These are phyloP conservation scores for Mrakia blollopis DNA, from an alignment of 768 basidiomycete species.

Conservation along the genomic window DNA sequence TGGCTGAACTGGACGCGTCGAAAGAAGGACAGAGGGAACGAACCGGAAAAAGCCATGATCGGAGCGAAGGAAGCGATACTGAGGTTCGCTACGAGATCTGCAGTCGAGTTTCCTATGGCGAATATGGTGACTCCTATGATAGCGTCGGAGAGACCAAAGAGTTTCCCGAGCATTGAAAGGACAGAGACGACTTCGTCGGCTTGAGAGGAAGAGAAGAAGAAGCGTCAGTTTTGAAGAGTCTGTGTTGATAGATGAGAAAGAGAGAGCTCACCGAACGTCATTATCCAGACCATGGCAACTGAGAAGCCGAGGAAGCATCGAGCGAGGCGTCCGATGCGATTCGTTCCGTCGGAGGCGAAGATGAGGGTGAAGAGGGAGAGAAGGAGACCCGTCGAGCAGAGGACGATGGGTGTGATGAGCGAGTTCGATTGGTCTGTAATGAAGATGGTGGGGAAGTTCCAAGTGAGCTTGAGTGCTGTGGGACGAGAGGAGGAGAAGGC, in stretches of 20 bases:
- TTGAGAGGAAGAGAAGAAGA: neutral
- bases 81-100: slow-evolving; percentile 94
- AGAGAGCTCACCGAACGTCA: slow-evolving; percentile 69
- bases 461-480: slow-evolving; percentile 24
- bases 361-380: slow-evolving; percentile 36
- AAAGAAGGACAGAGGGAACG: too few species aligned
- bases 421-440: neutral
- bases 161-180: slow-evolving; percentile 63
- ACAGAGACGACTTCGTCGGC: slow-evolving; percentile 30
- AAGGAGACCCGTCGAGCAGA: neutral
- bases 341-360: slow-evolving; percentile 58
- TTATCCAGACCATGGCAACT: slow-evolving; percentile 88
- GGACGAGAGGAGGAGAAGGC: neutral
- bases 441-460: neutral
- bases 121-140: slow-evolving; percentile 63
- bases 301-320: slow-evolving; percentile 87
- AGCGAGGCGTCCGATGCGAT: slow-evolving; percentile 57
- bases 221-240: neutral
- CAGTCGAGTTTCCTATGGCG: slow-evolving; percentile 90
- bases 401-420: neutral
- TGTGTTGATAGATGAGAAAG: neutral
- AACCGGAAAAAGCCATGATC: slow-evolving; percentile 94
- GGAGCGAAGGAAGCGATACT: slow-evolving; percentile 90
- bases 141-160: slow-evolving; percentile 93
- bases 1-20: too few species aligned